These are phyloP conservation scores for Populus hybrid DNA, from an alignment of 441 rosid species.

Conservation along the genomic window DNA sequence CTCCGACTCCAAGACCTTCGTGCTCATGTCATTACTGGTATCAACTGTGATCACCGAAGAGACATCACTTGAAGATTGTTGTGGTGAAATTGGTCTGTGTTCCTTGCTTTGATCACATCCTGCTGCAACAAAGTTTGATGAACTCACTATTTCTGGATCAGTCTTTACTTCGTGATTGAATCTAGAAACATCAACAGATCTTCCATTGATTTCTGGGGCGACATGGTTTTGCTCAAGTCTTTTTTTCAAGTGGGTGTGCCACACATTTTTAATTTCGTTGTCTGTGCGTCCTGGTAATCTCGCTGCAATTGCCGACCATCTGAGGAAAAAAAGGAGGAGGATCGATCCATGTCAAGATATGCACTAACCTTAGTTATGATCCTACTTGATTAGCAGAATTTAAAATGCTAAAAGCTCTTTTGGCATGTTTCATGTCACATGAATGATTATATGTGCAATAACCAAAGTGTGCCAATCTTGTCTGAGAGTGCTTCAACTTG, in stretches of 20 bases:
- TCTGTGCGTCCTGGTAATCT: conserved; percentile 51
- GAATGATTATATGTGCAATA: conserved; percentile 1
- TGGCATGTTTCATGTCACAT: not conserved
- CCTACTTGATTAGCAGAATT: not conserved
- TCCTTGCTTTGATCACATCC: not conserved
- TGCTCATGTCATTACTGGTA: not conserved
- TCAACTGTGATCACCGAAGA: conserved; percentile 25
- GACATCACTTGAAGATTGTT: conserved; percentile 28
- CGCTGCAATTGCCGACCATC: conserved; percentile 66
- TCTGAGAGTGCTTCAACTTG: not conserved
- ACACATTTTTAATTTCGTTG: conserved; percentile 5
- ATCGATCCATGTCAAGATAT: conserved; percentile 3
- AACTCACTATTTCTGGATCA: conserved; percentile 6
- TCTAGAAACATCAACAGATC: not conserved
- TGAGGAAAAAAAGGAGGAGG: not conserved
- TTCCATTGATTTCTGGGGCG: conserved; percentile 5
- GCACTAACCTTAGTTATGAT: not conserved
- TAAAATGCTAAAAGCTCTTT: not conserved
- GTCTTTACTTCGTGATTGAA: not conserved
- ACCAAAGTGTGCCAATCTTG: conserved; percentile 11
- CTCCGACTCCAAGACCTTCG: conserved; percentile 15
- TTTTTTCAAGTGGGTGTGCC: conserved; percentile 60
- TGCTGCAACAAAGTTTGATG: not conserved
- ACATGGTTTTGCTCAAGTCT: conserved; percentile 19
- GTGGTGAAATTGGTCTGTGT: conserved; percentile 11